Conservation (phyloP, 2,329 filamentous ascomycete species). For the Fusarium foetens region DNA sequence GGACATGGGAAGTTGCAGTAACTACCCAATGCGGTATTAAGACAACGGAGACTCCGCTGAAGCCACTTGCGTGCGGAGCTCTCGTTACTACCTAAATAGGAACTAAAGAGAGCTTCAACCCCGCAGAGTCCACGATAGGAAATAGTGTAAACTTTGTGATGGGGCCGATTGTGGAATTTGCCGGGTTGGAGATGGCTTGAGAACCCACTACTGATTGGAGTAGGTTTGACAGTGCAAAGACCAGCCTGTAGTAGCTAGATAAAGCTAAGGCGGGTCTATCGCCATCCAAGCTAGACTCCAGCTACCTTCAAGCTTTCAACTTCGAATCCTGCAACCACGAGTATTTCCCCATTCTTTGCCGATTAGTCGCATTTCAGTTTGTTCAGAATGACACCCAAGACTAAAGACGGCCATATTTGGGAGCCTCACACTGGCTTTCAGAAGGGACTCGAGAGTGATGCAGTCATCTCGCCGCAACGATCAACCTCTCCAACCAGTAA, state of each 20-base stretch:
- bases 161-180: not conserved
- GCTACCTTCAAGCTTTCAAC: not conserved
- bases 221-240: not conserved
- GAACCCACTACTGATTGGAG: not conserved
- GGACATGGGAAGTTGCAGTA: not conserved
- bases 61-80: not conserved
- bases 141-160: not conserved
- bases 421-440: not conserved
- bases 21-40: not conserved
- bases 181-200: not conserved
- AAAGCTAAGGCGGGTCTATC: not conserved
- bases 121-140: not conserved
- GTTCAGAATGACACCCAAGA: not conserved
- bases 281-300: not conserved
- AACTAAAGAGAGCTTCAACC: not conserved
- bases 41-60: not conserved
- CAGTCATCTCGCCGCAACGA: not conserved
- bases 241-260: not conserved
- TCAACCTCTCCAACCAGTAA: rapidly evolving
- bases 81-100: not conserved
- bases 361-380: rapidly evolving
- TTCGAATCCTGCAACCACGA: not conserved
- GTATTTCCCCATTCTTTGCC: not conserved
- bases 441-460: not conserved
- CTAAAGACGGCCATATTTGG: not conserved